These are phyloP conservation scores for Paraconiothyrium sp. DNA, from an alignment of 2,329 filamentous ascomycete genomes.

Conservation along the genomic window DNA sequence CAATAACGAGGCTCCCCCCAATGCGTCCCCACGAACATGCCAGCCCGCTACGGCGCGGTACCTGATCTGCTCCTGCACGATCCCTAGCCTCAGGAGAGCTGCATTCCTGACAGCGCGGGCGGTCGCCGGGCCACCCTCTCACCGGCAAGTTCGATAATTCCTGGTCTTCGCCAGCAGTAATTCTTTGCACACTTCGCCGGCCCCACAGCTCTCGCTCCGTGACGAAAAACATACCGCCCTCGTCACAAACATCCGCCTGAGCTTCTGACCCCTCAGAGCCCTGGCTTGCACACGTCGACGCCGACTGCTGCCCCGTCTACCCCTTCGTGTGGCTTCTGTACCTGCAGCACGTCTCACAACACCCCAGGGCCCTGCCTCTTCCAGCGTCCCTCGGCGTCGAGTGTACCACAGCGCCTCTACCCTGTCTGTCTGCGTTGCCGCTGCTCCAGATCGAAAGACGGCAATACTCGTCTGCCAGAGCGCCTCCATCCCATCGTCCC, in stretches of 20 bases:
- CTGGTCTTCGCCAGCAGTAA: slow-evolving; percentile 36
- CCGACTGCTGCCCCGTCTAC: slow-evolving; percentile 28
- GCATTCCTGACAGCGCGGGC: slow-evolving; percentile 41
- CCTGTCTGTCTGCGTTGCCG: slow-evolving; percentile 30
- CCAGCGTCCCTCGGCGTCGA: slow-evolving; percentile 32
- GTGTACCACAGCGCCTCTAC: slow-evolving; percentile 41
- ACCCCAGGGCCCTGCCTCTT: slow-evolving; percentile 33
- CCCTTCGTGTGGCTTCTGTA: slow-evolving; percentile 27
- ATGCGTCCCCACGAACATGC: slow-evolving; percentile 42
- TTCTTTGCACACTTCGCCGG: slow-evolving; percentile 40
- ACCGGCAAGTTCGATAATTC: slow-evolving; percentile 44
- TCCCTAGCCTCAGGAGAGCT: slow-evolving; percentile 36
- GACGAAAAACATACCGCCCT: slow-evolving; percentile 34
- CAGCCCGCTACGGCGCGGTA: slow-evolving; percentile 43
- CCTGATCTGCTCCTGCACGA: slow-evolving; percentile 39
- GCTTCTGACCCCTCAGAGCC: slow-evolving; percentile 27
- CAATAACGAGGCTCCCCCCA: slow-evolving; percentile 44
- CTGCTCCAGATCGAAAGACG: slow-evolving; percentile 30
- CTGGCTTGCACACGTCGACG: slow-evolving; percentile 33
- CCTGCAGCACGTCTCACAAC: slow-evolving; percentile 22
- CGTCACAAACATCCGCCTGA: slow-evolving; percentile 21
- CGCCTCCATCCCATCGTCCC: slow-evolving; percentile 19
- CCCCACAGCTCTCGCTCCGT: slow-evolving; percentile 42
- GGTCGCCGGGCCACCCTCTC: slow-evolving; percentile 41
- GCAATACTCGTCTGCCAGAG: slow-evolving; percentile 32